Conservation (phyloP, 2,329 filamentous ascomycete species). For the Zymoseptoria ardabiliae region DNA sequence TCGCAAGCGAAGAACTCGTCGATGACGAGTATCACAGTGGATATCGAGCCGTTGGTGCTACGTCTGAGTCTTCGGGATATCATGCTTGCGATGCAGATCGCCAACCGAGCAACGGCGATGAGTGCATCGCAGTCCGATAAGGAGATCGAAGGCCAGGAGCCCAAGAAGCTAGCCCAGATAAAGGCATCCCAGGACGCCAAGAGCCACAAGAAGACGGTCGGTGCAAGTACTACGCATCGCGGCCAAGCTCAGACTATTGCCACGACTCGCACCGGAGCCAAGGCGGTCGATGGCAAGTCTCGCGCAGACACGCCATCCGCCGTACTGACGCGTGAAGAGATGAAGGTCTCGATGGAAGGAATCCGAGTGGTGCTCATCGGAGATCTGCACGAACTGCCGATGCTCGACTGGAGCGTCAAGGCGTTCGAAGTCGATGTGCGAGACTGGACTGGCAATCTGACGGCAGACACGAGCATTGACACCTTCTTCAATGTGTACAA, state of each 20-base stretch:
- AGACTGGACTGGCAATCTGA: constrained; percentile 85
- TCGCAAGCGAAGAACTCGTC: constrained; percentile 53
- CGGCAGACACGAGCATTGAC: constrained; percentile 81
- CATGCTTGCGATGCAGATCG: constrained; percentile 82
- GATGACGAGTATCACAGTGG: constrained; percentile 71
- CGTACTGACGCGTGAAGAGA: constrained; percentile 63
- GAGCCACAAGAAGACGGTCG: constrained; percentile 42
- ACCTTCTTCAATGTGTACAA: constrained; percentile 97
- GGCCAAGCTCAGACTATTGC: constrained; percentile 29
- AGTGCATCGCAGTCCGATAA: constrained; percentile 46
- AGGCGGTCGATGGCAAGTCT: constrained; percentile 41
- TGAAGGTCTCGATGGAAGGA: constrained; percentile 80
- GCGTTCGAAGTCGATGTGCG: constrained; percentile 75
- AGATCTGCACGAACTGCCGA: constrained; percentile 88
- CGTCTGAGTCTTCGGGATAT: constrained; percentile 91
- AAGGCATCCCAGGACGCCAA: constrained; percentile 33
- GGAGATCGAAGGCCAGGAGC: constrained; percentile 46
- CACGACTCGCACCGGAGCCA: constrained; percentile 37
- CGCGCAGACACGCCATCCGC: constrained; percentile 39
- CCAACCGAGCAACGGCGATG: constrained; percentile 83
- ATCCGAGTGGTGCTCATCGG: constrained; percentile 90
- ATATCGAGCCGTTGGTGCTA: constrained; percentile 85
- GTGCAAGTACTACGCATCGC: constrained; percentile 5
- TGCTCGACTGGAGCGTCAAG: constrained; percentile 89
- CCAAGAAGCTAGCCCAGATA: constrained; percentile 48